phyloP scores from a whole-genome alignment of 1,284 basidiomycete genomes.

The Meira miltonrushii region DNA sequence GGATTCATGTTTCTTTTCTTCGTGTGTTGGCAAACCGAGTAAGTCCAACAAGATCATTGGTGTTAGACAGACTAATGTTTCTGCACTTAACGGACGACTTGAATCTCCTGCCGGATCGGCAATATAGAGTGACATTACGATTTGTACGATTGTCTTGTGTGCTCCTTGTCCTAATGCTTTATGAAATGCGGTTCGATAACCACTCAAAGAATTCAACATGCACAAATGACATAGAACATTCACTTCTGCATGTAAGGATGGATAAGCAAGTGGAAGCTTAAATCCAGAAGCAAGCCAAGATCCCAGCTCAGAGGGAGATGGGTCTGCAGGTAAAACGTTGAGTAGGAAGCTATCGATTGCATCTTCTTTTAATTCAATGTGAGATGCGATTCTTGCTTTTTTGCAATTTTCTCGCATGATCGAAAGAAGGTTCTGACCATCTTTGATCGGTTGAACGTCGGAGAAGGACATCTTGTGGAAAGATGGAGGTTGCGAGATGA shows the following conservation, averaged over 20 bases:
- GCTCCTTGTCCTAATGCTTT: slow-evolving; percentile 30
- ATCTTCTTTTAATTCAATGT: slow-evolving; percentile 1
- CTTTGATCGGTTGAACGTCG: not conserved
- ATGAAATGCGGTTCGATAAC: slow-evolving; percentile 40
- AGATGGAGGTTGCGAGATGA: not conserved
- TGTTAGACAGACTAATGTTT: slow-evolving; percentile 21
- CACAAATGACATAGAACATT: slow-evolving; percentile 43
- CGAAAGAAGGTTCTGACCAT: not conserved
- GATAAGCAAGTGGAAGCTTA: slow-evolving; percentile 7
- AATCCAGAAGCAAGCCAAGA: slow-evolving; percentile 2
- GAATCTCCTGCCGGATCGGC: slow-evolving; percentile 10
- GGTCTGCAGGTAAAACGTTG: not conserved
- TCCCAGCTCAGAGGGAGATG: not conserved
- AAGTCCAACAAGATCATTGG: slow-evolving; percentile 27
- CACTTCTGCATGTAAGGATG: slow-evolving; percentile 23
- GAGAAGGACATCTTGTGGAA: slow-evolving; percentile 4
- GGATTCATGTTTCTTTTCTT: slow-evolving; percentile 64
- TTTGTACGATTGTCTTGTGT: slow-evolving; percentile 36
- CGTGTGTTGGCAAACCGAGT: slow-evolving; percentile 39
- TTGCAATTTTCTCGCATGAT: not conserved
- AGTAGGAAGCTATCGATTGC: not conserved
- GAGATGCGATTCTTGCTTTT: not conserved
- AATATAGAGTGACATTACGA: slow-evolving; percentile 41
- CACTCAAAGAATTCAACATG: slow-evolving; percentile 41
- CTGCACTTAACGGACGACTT: slow-evolving; percentile 9